phyloP scores from a whole-genome alignment of 2,329 filamentous ascomycete genomes.

The Coccinonectria pachysandricola region DNA sequence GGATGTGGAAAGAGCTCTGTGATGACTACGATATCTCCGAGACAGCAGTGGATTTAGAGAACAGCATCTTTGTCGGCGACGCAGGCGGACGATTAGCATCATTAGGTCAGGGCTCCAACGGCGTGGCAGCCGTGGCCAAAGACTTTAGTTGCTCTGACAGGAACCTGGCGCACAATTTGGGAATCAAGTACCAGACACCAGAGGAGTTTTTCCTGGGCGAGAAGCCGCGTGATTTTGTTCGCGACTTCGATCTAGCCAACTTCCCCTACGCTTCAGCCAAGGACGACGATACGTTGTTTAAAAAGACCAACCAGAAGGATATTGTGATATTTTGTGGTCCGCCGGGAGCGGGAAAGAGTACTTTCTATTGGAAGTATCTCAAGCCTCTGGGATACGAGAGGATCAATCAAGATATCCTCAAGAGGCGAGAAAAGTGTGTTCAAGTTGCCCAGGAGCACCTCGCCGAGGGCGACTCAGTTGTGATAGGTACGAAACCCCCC shows the following conservation, averaged over 20 bases:
- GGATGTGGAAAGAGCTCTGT: conserved; percentile 69
- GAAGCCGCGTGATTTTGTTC: conserved; percentile 51
- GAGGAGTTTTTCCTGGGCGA: conserved; percentile 83
- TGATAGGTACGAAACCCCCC: conserved; percentile 55
- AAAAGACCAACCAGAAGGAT: conserved; percentile 57
- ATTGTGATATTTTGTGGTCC: conserved; percentile 81
- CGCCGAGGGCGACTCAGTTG: conserved; percentile 56
- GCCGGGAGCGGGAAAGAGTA: conserved; percentile 85
- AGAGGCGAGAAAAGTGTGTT: conserved; percentile 60
- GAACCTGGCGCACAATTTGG: conserved; percentile 78
- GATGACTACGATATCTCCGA: conserved; percentile 49
- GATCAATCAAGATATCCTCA: conserved; percentile 84
- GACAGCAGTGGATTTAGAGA: conserved; percentile 52
- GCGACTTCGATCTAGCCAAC: conserved; percentile 59
- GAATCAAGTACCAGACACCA: conserved; percentile 71
- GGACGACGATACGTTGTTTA: conserved; percentile 32
- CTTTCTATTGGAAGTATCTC: conserved; percentile 72
- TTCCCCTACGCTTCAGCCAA: conserved; percentile 34
- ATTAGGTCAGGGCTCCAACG: conserved; percentile 12
- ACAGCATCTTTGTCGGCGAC: conserved; percentile 83
- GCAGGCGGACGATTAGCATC: conserved; percentile 53
- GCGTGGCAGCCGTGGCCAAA: conserved; percentile 27
- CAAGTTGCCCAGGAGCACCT: conserved; percentile 61
- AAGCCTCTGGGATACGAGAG: conserved; percentile 71
- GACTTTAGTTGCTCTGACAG: conserved; percentile 60